Base-by-base conservation (phyloP, 805 yeast genomes). In the Phaffomyces opuntiae region DNA sequence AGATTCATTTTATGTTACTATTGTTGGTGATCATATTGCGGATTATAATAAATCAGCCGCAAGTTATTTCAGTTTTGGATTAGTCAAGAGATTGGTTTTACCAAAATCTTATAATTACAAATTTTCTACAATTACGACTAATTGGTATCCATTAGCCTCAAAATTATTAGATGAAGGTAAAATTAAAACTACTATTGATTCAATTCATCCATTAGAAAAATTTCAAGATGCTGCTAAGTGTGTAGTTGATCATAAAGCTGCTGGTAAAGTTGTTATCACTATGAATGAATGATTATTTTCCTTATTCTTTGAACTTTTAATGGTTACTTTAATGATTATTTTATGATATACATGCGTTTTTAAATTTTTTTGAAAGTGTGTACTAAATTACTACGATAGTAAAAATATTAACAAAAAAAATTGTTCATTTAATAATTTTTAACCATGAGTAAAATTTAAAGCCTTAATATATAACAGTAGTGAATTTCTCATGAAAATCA, bases 21-120 rank as follows among this genome's bases (percentile, higher is more conserved):
- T 81, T 45, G 72, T 65, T 13, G 95, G 95, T 35, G 85, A 82
- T 53, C 46, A 52, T 12, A 68, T 72, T 44, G 53, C 53, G 29
- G 53, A 62, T 36, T 69, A 64, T 31, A 36, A n/a, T 14, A 14
- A 13, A 31, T 8, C 11, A 19, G 3, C 44, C 2, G 26, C 49
- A 19, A 29, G 32, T 26, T 44, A 12, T 37, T 49, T 48, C 12
- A 44, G 37, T 40, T 40, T 46, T 49, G 13, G 40, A 6, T 39
- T 29, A 34, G 16, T 43, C 44, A 51, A 48, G 40, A 53, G 45
- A 36, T n/a, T 51, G 16, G 4, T 53, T 27, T 46, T 50, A 47
- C 45, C 44, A 17, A 57, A 41, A 38, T 44, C 35, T 39, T 56
- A 37, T 59, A 63, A 62, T 49, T 73, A 67, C 52, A 24, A 38